These are phyloP conservation scores for Pulveroboletus sp. DNA, from an alignment of 1,284 basidiomycete genomes.

Conservation along the genomic window DNA sequence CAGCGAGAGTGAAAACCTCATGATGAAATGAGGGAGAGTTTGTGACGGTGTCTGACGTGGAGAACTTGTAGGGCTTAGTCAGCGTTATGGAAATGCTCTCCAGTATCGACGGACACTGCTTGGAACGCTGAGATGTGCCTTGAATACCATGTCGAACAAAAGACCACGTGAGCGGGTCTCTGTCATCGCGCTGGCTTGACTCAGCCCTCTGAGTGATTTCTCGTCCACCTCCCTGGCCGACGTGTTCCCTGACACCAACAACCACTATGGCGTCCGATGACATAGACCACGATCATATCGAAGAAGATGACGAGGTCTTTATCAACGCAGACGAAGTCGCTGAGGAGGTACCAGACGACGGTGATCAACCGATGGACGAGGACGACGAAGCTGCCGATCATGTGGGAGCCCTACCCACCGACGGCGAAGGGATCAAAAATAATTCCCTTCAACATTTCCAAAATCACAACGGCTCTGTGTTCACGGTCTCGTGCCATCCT, in stretches of 20 bases:
- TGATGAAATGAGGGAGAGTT: slow-evolving; percentile 40
- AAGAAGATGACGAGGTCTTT: slow-evolving; percentile 52
- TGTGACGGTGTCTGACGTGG: slow-evolving; percentile 30
- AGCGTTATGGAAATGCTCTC: too few relatives aligned
- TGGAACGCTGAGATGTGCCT: too few relatives aligned
- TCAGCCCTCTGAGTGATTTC: slow-evolving; percentile 29
- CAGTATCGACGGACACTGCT: too few relatives aligned
- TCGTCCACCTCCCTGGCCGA: slow-evolving; percentile 18
- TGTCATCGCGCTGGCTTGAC: slow-evolving; percentile 13
- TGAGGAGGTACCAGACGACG: slow-evolving; percentile 67
- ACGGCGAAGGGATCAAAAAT: slow-evolving; percentile 44
- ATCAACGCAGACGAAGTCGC: slow-evolving; percentile 64
- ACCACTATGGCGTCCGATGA: slow-evolving; percentile 22
- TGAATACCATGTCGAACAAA: neutral
- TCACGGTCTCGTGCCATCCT: slow-evolving; percentile 84
- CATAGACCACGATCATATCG: slow-evolving; percentile 34
- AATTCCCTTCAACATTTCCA: slow-evolving; percentile 71
- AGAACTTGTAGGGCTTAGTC: slow-evolving; percentile 29
- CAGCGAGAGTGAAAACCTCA: slow-evolving; percentile 63
- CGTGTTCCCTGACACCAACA: slow-evolving; percentile 10
- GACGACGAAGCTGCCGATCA: slow-evolving; percentile 54
- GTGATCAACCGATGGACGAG: slow-evolving; percentile 75
- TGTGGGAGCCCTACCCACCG: slow-evolving; percentile 43
- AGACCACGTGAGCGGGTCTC: neutral
- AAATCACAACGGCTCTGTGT: slow-evolving; percentile 75